Percentiles rank a stretch among this genome's conserved stretches.
Evolutionary conservation across 2,329 filamentous ascomycete genomes (phyloP).

Genomic region (Paecilomyces formosus): DNA sequence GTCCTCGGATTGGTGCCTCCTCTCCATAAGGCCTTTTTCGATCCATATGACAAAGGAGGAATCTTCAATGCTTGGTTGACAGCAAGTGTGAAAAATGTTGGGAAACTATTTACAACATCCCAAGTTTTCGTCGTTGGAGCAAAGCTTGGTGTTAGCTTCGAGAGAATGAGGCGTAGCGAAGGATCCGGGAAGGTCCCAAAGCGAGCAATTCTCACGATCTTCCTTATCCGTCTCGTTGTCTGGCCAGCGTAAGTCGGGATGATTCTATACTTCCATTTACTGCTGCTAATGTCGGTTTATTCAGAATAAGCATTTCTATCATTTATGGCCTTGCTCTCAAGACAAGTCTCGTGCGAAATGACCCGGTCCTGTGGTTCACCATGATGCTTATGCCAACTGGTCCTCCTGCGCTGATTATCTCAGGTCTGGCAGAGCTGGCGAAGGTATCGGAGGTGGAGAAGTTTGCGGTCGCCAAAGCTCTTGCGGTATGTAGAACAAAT

Average conservation of each 20-base stretch:
- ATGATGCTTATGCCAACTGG: conserved; percentile 55
- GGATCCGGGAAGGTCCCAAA: conserved; percentile 30
- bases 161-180: conserved; percentile 33
- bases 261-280: not conserved
- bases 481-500: conserved; percentile 33
- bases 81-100: conserved; percentile 53
- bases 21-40: conserved; percentile 58
- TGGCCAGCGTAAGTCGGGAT: conserved; percentile 44
- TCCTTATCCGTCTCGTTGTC: conserved; percentile 51
- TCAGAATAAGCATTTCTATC: conserved; percentile 43
- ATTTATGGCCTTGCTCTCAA: conserved; percentile 50
- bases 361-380: conserved; percentile 60
- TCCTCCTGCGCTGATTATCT: conserved; percentile 48
- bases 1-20: conserved; percentile 53
- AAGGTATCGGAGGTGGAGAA: conserved; percentile 39
- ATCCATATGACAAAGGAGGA: conserved; percentile 49
- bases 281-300: not conserved
- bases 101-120: conserved; percentile 55
- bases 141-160: conserved; percentile 51
- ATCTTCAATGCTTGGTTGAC: conserved; percentile 62
- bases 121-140: conserved; percentile 61
- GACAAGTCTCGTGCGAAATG: conserved; percentile 45
- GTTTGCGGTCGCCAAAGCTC: conserved; percentile 47
- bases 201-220: conserved; percentile 44
- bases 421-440: conserved; percentile 44